Conservation (phyloP, 2,329 filamentous ascomycete genomes). For the Beauveria asiatica region DNA sequence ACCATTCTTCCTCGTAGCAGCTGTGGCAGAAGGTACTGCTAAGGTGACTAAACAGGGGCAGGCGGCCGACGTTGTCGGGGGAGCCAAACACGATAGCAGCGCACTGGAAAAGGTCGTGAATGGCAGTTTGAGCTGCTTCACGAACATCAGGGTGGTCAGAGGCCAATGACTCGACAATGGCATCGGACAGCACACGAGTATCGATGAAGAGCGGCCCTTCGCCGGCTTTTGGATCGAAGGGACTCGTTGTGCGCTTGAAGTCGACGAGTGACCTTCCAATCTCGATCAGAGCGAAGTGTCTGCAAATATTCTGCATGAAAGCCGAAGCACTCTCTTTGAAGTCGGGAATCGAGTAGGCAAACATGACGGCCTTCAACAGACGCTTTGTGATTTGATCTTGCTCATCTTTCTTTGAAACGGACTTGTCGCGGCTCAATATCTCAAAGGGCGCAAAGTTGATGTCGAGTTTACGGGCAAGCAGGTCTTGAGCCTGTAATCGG, state of each 20-base stretch:
- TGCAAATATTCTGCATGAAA: slow-evolving; percentile 73
- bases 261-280: slow-evolving; percentile 78
- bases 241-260: slow-evolving; percentile 63
- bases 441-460: slow-evolving; percentile 63
- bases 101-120: slow-evolving; percentile 70
- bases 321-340: slow-evolving; percentile 67
- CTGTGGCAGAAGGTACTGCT: slow-evolving; percentile 83
- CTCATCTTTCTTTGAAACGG: slow-evolving; percentile 75
- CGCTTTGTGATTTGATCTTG: slow-evolving; percentile 79
- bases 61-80: slow-evolving; percentile 58
- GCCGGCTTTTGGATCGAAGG: slow-evolving; percentile 77
- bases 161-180: slow-evolving; percentile 80
- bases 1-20: slow-evolving; percentile 98
- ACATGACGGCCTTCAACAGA: slow-evolving; percentile 81
- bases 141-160: slow-evolving; percentile 75
- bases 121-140: slow-evolving; percentile 70
- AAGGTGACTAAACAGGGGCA: slow-evolving; percentile 79
- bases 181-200: slow-evolving; percentile 77
- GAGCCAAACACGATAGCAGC: slow-evolving; percentile 72
- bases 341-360: slow-evolving; percentile 72
- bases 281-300: slow-evolving; percentile 86
- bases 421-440: slow-evolving; percentile 69
- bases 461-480: slow-evolving; percentile 64
- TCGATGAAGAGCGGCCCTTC: slow-evolving; percentile 85
- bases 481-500: slow-evolving; percentile 80